Evolutionary conservation across 345 rosid species (phyloP).

Genomic region (Excoecaria cochinchinensis): DNA sequence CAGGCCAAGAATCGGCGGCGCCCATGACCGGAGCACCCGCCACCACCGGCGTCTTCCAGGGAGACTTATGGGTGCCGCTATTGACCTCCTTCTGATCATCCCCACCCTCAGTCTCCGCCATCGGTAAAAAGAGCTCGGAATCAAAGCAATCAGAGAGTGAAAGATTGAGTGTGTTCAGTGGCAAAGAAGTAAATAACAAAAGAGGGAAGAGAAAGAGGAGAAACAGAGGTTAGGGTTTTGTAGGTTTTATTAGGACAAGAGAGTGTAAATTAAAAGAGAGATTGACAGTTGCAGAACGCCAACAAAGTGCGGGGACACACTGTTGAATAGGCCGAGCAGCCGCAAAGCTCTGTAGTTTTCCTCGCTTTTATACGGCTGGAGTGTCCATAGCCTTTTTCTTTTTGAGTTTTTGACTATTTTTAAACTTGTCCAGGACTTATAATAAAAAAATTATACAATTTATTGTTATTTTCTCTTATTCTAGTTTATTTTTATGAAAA

Average conservation of each 20-base stretch:
- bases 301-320: conserved; percentile 3
- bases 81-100: conserved; percentile 47
- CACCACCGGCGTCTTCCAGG: conserved; percentile 69
- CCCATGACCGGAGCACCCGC: conserved; percentile 70
- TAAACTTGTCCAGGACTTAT: no score
- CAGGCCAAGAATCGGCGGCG: conserved; percentile 82
- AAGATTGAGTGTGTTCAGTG: no score
- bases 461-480: no score
- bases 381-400: not conserved
- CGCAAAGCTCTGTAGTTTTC: not conserved
- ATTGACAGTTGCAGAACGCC: conserved; percentile 5
- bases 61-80: conserved; percentile 51
- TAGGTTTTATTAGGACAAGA: not conserved
- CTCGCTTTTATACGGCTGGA: not conserved
- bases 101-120: conserved; percentile 61
- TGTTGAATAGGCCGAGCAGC: not conserved
- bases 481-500: no score
- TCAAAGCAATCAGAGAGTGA: not conserved
- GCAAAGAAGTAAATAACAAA: no score
- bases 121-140: conserved; percentile 31
- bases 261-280: not conserved
- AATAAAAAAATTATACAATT: no score
- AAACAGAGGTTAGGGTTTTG: not conserved
- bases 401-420: no score
- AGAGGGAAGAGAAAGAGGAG: not conserved